Conservation (phyloP, 352 stramenopile genomes). For the Lagenidium giganteum region DNA sequence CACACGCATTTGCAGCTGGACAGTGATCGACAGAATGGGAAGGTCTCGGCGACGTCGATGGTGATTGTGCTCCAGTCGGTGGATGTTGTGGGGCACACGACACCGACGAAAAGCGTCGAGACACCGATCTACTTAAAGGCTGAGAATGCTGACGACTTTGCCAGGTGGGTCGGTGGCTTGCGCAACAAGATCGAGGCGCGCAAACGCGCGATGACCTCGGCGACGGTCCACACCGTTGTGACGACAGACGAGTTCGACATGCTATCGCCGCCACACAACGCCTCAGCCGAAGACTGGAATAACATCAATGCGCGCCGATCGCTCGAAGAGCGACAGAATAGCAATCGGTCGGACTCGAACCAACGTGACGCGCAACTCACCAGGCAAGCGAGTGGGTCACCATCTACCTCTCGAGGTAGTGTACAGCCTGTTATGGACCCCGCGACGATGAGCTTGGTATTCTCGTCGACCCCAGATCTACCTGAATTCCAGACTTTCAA, state of each 20-base stretch:
- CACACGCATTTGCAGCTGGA: slow-evolving; percentile 23
- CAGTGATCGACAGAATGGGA: slow-evolving; percentile 19
- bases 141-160: slow-evolving; percentile 22
- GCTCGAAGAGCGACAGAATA: too few species aligned
- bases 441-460: slow-evolving; percentile 6
- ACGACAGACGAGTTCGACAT: slow-evolving; percentile 2
- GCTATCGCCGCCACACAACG: too few species aligned
- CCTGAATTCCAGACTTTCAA: slow-evolving; percentile 31
- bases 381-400: too few species aligned
- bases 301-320: too few species aligned
- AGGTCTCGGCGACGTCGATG: slow-evolving; percentile 14
- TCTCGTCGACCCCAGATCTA: slow-evolving; percentile 15
- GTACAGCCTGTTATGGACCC: too few species aligned
- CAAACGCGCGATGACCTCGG: slow-evolving; percentile 21
- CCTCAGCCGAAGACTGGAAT: background rate
- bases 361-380: too few species aligned
- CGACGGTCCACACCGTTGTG: slow-evolving; percentile 5
- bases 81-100: slow-evolving; percentile 22
- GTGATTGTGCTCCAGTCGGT: slow-evolving; percentile 27
- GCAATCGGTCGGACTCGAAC: too few species aligned
- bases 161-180: slow-evolving; percentile 30
- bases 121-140: slow-evolving; percentile 30
- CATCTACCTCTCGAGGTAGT: too few species aligned
- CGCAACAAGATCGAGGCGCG: slow-evolving; percentile 26
- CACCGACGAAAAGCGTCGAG: slow-evolving; percentile 18